Percentiles rank a stretch among this genome's conserved stretches.
Conservation (phyloP, 2,329 filamentous ascomycete genomes). For the Claviceps sp. region DNA sequence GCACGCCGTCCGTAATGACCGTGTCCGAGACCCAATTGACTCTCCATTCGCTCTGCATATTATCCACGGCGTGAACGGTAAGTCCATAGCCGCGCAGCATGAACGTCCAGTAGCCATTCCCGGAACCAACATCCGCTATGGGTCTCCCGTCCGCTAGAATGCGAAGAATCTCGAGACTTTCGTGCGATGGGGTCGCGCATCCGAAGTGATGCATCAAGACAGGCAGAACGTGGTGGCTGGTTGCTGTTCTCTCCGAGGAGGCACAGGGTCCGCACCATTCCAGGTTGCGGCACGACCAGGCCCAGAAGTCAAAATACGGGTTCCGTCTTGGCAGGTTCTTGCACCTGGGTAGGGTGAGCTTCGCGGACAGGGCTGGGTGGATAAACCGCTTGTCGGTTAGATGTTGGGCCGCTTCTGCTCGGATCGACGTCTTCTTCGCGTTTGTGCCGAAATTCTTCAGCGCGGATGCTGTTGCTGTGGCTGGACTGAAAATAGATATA, state of each 20-base stretch:
- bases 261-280: slow-evolving; percentile 51
- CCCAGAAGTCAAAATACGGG: slow-evolving; percentile 55
- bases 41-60: slow-evolving; percentile 53
- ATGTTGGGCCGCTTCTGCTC: slow-evolving; percentile 40
- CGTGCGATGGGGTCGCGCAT: slow-evolving; percentile 56
- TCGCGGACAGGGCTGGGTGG: slow-evolving; percentile 25
- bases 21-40: slow-evolving; percentile 58
- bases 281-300: slow-evolving; percentile 48
- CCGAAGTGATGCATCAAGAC: slow-evolving; percentile 70
- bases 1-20: slow-evolving; percentile 42
- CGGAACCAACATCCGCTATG: slow-evolving; percentile 54
- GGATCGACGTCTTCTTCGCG: slow-evolving; percentile 48
- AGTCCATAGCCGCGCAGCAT: slow-evolving; percentile 50
- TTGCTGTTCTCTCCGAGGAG: slow-evolving; percentile 35
- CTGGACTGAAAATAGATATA: slow-evolving; percentile 49
- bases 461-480: slow-evolving; percentile 44
- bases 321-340: slow-evolving; percentile 37
- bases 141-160: slow-evolving; percentile 37
- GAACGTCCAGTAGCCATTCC: slow-evolving; percentile 65
- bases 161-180: slow-evolving; percentile 47
- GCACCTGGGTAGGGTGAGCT: slow-evolving; percentile 31
- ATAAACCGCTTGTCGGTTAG: slow-evolving; percentile 39
- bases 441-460: slow-evolving; percentile 51
- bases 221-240: slow-evolving; percentile 55
- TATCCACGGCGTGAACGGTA: slow-evolving; percentile 49